Base-by-base conservation (phyloP, 2,329 filamentous ascomycete genomes). In the Penicillium psychrosexuale region DNA sequence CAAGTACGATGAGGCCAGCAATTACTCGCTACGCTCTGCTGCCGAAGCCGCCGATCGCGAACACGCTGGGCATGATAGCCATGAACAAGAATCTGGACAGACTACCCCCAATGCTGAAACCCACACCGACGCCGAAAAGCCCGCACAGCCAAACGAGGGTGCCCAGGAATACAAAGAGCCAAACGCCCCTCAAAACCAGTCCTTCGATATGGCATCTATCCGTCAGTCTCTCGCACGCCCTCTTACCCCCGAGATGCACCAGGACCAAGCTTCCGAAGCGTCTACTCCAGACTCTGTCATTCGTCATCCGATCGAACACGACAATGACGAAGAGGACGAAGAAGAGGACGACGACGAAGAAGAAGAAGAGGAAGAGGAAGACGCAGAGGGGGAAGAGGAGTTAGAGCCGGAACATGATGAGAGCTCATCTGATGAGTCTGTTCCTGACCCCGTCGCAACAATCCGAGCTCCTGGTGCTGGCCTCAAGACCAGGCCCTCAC, bases 261-360 rank as follows among this genome's bases (percentile, higher is more conserved):
- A 87, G 64, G 81, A 77, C 51, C 79, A 82, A 1, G 76, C 83
- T 1, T 73, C 75, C 3, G 86, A 88, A 59, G 84, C 85, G 9
- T 83, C 85, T 33, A 95, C 91, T 8, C 92, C 93, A 13, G 89
- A 91, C 47, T 97, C 93, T 7, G 92, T 97, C 22, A 93, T 97
- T 60, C 89, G 90, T 58, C 89, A 92, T 66, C 84, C 86, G 2
- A 72, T 90, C 45, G 75, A 78, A 1, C 76, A 80, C 8, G 77
- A 80, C 9, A 67, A 62, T 7, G 65, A 61, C 3, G 65, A 24
- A 24, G 22, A 69, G 7, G 65, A 58, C 1, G 39, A 49, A 17
- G 36, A 50, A 2, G 36, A 59, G 3, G 49, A 34, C 7, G 6
- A 47, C 13, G 47, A 55, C 5, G 47, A 55, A 1, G 51, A 54